Evolutionary conservation across 352 stramenopile genomes (phyloP).

Genomic region (Globisporangium rhizosaccharum): DNA sequence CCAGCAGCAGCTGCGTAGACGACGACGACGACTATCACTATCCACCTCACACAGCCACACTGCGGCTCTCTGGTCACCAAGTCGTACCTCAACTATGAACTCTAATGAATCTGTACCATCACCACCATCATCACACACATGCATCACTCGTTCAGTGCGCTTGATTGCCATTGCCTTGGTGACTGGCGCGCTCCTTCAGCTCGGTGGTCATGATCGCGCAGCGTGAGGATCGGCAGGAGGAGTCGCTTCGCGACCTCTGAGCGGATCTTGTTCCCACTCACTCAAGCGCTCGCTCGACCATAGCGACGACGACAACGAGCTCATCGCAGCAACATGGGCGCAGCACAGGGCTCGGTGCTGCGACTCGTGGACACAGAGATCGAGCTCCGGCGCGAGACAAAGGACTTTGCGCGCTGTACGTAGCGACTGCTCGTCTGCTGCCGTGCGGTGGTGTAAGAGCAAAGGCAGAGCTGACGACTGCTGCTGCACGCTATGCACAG

Average conservation of each 20-base stretch:
- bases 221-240: too few species aligned
- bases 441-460: background rate
- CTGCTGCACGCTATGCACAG: constrained; percentile 17
- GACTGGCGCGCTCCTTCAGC: background rate
- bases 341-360: constrained; percentile 41
- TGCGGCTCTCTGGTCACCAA: background rate
- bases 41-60: background rate
- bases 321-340: constrained; percentile 29
- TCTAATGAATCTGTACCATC: too few species aligned
- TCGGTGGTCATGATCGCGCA: background rate
- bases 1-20: background rate
- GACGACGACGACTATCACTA: background rate
- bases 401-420: constrained; percentile 74
- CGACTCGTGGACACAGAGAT: constrained; percentile 51
- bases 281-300: background rate
- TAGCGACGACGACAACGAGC: background rate
- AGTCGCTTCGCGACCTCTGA: too few species aligned
- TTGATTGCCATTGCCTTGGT: too few species aligned
- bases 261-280: background rate
- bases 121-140: too few species aligned
- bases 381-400: constrained; percentile 65
- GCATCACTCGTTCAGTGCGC: too few species aligned
- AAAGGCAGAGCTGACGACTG: background rate
- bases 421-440: constrained; percentile 3
- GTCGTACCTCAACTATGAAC: too few species aligned